phyloP scores from a whole-genome alignment of 2,329 filamentous ascomycete species.

The Camptophora hylomeconis region DNA sequence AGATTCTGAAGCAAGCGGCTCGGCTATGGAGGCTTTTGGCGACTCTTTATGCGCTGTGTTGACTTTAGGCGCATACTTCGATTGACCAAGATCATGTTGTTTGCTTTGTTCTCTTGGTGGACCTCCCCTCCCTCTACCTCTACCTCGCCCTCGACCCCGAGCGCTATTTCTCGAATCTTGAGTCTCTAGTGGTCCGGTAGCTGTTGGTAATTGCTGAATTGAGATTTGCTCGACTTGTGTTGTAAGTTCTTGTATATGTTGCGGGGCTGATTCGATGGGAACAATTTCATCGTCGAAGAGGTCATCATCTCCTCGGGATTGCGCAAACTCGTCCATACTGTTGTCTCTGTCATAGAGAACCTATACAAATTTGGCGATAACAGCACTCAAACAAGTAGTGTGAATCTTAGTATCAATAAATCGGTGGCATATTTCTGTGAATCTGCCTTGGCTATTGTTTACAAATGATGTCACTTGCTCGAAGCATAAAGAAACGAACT shows the following conservation, averaged over 20 bases:
- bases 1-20: constrained; percentile 1
- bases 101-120: constrained; percentile 12
- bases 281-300: constrained; percentile 39
- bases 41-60: constrained; percentile 3
- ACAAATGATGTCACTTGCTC: too few species aligned
- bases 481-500: too few species aligned
- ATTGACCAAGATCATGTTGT: constrained; percentile 12
- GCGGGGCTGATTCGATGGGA: constrained; percentile 26
- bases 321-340: constrained; percentile 34
- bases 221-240: constrained; percentile 11
- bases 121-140: constrained; percentile 19
- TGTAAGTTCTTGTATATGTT: constrained; percentile 16
- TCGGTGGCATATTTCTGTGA: too few species aligned
- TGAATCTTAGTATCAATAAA: too few species aligned
- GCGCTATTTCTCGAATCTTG: too few species aligned
- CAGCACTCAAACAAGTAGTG: too few species aligned
- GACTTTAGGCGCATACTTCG: constrained; percentile 13
- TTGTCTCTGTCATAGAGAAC: background rate
- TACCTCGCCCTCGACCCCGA: constrained; percentile 18
- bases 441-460: too few species aligned
- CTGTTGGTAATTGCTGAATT: constrained; percentile 4
- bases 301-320: constrained; percentile 37
- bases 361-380: too few species aligned
- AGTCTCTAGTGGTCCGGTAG: constrained; percentile 1
- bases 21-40: constrained; percentile 5